phyloP scores from a whole-genome alignment of 2,329 filamentous ascomycete species.

The Thermothelomyces thermophilus region DNA sequence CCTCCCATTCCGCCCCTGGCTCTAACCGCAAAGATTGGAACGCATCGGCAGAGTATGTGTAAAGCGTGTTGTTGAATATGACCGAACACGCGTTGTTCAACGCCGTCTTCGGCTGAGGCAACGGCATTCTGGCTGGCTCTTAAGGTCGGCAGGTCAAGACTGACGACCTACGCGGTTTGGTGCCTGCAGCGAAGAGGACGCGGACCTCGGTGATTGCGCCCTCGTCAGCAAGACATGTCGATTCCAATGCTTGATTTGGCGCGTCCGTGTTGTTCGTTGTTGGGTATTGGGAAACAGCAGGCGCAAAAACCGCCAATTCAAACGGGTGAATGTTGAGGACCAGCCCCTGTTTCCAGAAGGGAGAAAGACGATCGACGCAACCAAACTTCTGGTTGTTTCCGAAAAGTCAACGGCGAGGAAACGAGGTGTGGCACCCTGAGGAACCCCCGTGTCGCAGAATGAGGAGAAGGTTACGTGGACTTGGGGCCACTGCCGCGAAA shows the following conservation, averaged over 20 bases:
- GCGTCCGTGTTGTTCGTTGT: not conserved
- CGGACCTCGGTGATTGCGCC: conserved; percentile 9
- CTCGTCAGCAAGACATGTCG: conserved; percentile 23
- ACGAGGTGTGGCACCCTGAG: conserved; percentile 29
- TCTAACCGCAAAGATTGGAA: conserved; percentile 69
- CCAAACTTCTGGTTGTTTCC: conserved; percentile 27
- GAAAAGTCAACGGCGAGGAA: conserved; percentile 26
- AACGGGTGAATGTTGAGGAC: conserved; percentile 24
- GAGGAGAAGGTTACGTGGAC: conserved; percentile 19
- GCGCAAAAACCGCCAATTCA: not conserved
- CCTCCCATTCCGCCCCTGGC: conserved; percentile 64
- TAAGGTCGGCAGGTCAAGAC: not conserved
- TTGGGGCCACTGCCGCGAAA: conserved; percentile 4
- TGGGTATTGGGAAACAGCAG: not conserved
- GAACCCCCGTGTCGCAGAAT: conserved; percentile 36
- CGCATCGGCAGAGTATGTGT: conserved; percentile 67
- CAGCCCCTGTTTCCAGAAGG: conserved; percentile 28
- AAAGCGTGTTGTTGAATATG: conserved; percentile 74
- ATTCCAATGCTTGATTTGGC: not conserved
- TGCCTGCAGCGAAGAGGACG: conserved; percentile 12
- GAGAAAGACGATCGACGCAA: conserved; percentile 33
- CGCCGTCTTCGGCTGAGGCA: conserved; percentile 62
- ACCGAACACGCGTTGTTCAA: conserved; percentile 76
- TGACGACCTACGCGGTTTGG: conserved; percentile 3
- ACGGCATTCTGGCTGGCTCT: conserved; percentile 50